Evolutionary conservation across 1,284 basidiomycete species (phyloP).

Genomic region (Cryptococcus neoformans): DNA sequence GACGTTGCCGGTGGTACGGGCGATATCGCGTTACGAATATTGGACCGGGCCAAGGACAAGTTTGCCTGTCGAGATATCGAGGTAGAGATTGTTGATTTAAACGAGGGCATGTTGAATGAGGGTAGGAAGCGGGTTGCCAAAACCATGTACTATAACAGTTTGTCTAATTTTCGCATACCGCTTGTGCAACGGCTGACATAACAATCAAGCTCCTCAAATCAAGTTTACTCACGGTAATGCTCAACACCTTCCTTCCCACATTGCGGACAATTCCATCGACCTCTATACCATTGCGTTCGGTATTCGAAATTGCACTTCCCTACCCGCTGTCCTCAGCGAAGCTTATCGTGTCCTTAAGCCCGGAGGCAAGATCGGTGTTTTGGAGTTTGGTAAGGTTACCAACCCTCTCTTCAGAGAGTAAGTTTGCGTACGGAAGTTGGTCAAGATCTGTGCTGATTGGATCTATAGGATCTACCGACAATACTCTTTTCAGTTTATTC

Average conservation of each 20-base stretch:
- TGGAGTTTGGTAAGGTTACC: slow-evolving; percentile 94
- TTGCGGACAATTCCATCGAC: slow-evolving; percentile 78
- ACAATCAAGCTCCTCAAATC: slow-evolving; percentile 76
- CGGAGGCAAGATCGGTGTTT: slow-evolving; percentile 90
- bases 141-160: slow-evolving; percentile 95
- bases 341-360: slow-evolving; percentile 95
- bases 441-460: background rate
- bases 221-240: slow-evolving; percentile 93
- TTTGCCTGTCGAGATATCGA: slow-evolving; percentile 83
- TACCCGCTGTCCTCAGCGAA: slow-evolving; percentile 82
- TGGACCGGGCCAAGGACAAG: slow-evolving; percentile 86
- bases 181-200: background rate
- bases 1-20: slow-evolving; percentile 98
- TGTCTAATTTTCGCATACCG: slow-evolving; percentile 43
- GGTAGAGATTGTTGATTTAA: slow-evolving; percentile 94
- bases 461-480: slow-evolving; percentile 76
- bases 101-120: slow-evolving; percentile 91
- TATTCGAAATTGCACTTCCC: slow-evolving; percentile 95
- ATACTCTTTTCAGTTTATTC: slow-evolving; percentile 96
- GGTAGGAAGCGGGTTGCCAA: slow-evolving; percentile 87
- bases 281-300: slow-evolving; percentile 99
- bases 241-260: slow-evolving; percentile 65
- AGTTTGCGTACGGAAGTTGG: background rate
- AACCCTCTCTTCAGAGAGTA: slow-evolving; percentile 85
- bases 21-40: slow-evolving; percentile 91